A percentile compares a stretch with the other conserved stretches of the same genome.
Conservation (phyloP, 108 stramenopile species). For the Epipyxis sp. region DNA sequence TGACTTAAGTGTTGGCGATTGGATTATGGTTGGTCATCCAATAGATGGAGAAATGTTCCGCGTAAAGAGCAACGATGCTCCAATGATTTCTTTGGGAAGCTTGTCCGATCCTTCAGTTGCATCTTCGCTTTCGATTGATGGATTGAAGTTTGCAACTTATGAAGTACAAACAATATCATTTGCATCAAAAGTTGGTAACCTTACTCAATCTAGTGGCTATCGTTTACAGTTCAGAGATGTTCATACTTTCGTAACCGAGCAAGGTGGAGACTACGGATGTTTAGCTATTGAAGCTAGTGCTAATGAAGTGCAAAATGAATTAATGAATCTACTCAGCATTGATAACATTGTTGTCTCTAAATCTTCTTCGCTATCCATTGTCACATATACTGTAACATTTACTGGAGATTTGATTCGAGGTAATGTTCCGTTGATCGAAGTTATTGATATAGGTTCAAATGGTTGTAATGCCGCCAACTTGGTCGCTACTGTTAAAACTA, state of each 20-base stretch:
- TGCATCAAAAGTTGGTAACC: neutral
- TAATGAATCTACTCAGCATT: conserved; percentile 56
- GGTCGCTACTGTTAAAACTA: conserved; percentile 28
- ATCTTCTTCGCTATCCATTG: neutral
- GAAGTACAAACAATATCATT: conserved; percentile 60
- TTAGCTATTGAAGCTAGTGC: conserved; percentile 42
- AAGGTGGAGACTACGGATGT: conserved; percentile 46
- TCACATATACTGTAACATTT: conserved; percentile 64
- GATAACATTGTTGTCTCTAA: conserved; percentile 39
- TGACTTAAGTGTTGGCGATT: conserved; percentile 59
- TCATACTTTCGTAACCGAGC: conserved; percentile 33
- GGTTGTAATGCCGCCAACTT: conserved; percentile 33
- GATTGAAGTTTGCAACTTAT: conserved; percentile 61
- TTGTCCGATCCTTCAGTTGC: conserved; percentile 46
- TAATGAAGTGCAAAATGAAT: conserved; percentile 44
- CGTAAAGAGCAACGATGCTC: conserved; percentile 56
- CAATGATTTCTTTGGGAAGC: conserved; percentile 49
- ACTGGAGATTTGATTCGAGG: conserved; percentile 66
- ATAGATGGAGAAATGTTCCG: conserved; percentile 63
- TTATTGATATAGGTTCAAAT: conserved; percentile 44
- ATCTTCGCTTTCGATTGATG: conserved; percentile 52
- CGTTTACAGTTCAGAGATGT: conserved; percentile 43
- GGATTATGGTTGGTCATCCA: conserved; percentile 67
- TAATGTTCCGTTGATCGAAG: conserved; percentile 57
- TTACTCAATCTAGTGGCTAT: conserved; percentile 17